Evolutionary conservation across 257 asterid genomes (phyloP).

Genomic region (Plectranthus barbatus): DNA sequence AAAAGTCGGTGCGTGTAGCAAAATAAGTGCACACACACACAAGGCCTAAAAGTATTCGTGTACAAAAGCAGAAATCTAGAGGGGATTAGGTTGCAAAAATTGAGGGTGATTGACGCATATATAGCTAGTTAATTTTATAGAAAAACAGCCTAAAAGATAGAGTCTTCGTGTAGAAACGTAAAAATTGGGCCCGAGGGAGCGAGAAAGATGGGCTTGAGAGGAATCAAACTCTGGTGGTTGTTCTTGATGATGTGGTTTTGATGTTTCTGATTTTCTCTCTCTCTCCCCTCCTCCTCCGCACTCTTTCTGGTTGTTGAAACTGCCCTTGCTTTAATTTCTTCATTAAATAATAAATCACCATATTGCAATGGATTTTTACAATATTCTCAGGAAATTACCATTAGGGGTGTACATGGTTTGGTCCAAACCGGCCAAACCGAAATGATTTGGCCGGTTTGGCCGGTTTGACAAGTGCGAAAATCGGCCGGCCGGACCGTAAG

Average conservation of each 20-base stretch:
- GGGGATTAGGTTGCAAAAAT: constrained; percentile 10
- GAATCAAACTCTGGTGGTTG: constrained; percentile 24
- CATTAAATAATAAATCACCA: not conserved
- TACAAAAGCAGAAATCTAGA: not conserved
- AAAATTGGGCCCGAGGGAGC: constrained; percentile 23
- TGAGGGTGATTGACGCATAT: constrained; percentile 21
- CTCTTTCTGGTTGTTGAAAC: not conserved
- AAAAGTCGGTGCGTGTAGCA: constrained; percentile 13
- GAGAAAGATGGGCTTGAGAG: constrained; percentile 13
- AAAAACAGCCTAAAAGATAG: constrained; percentile 20
- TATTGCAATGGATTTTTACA: not conserved
- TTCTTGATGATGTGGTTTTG: constrained; percentile 20
- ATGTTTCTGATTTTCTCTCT: not conserved
- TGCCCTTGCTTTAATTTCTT: not conserved
- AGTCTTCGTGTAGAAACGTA: constrained; percentile 32
- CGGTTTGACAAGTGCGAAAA: no score
- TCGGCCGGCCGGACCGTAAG: no score
- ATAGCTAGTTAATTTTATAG: constrained; percentile 12
- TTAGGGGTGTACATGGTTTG: no score
- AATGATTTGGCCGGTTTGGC: no score
- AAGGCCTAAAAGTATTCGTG: not conserved
- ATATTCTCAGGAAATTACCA: no score
- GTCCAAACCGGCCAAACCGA: no score
- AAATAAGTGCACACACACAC: constrained; percentile 7
- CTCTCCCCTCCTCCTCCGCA: not conserved